These are phyloP conservation scores for Aspergillus felis DNA, from an alignment of 2,329 filamentous ascomycete genomes.

Conservation along the genomic window DNA sequence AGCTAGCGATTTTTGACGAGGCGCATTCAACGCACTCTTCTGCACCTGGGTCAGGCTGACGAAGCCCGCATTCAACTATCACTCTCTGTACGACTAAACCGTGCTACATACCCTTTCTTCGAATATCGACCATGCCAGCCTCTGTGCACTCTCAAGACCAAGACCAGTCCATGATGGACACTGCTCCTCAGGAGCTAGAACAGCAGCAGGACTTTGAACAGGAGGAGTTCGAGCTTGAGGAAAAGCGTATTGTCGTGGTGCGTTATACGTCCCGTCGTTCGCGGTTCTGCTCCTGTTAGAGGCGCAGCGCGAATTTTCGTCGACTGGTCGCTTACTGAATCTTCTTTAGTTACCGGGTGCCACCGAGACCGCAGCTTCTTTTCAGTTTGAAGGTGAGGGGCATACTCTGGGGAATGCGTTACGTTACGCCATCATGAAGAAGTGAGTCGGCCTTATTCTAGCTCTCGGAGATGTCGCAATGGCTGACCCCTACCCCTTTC, in stretches of 20 bases:
- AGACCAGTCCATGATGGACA: constrained; percentile 42
- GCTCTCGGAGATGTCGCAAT: not conserved
- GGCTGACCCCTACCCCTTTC: constrained; percentile 11
- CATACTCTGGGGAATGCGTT: constrained; percentile 94
- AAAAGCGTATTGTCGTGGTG: constrained; percentile 62
- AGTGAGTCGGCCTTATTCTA: constrained; percentile 55
- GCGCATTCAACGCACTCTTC: not conserved
- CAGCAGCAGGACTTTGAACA: constrained; percentile 46
- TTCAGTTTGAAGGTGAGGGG: constrained; percentile 89
- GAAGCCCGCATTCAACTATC: not conserved
- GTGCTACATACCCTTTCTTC: not conserved
- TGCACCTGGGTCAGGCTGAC: constrained; percentile 1
- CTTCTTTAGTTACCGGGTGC: constrained; percentile 70
- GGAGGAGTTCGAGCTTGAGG: constrained; percentile 30
- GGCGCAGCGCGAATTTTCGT: not conserved
- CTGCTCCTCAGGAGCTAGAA: constrained; percentile 32
- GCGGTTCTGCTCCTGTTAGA: not conserved
- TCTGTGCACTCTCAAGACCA: constrained; percentile 38
- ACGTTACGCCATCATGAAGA: constrained; percentile 97
- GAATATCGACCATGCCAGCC: constrained; percentile 29
- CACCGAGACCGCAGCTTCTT: constrained; percentile 81
- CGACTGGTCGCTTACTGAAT: not conserved
- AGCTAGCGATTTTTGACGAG: not conserved
- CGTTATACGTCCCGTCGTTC: constrained; percentile 18
- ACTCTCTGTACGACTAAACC: not conserved